phyloP scores from a whole-genome alignment of 257 asterid species.

The Solanum virginianum region DNA sequence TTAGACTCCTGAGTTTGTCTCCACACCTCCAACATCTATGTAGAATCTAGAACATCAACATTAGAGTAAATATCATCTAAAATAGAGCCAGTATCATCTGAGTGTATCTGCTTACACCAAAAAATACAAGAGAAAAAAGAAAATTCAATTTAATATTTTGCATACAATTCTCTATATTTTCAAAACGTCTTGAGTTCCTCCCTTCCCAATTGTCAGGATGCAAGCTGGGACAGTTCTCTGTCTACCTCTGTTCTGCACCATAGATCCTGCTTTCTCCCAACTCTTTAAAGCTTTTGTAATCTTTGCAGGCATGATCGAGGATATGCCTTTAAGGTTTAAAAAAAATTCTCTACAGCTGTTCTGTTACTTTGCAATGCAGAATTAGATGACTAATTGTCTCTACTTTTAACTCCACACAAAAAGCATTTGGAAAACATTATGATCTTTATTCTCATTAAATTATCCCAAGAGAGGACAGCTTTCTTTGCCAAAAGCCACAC shows the following conservation, averaged over 20 bases:
- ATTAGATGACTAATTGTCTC: not conserved
- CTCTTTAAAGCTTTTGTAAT: not conserved
- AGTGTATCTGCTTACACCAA: not conserved
- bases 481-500: not conserved
- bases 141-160: not conserved
- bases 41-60: not conserved
- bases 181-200: not conserved
- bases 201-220: not conserved
- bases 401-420: not conserved
- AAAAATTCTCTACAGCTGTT: not conserved
- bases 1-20: not conserved
- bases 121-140: not conserved
- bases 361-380: not conserved
- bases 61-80: not conserved
- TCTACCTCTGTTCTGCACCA: not conserved
- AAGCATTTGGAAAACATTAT: not conserved
- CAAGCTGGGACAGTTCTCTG: not conserved
- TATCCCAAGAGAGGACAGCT: not conserved
- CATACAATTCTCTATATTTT: not conserved
- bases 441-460: not conserved
- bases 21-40: not conserved
- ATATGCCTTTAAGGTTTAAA: too few relatives aligned
- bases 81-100: not conserved
- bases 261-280: not conserved
- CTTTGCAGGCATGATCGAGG: not conserved